A percentile compares a stretch with the other conserved stretches of the same genome.
phyloP scores from a whole-genome alignment of 495 filamentous ascomycete genomes.

The Penicillium herquei region DNA sequence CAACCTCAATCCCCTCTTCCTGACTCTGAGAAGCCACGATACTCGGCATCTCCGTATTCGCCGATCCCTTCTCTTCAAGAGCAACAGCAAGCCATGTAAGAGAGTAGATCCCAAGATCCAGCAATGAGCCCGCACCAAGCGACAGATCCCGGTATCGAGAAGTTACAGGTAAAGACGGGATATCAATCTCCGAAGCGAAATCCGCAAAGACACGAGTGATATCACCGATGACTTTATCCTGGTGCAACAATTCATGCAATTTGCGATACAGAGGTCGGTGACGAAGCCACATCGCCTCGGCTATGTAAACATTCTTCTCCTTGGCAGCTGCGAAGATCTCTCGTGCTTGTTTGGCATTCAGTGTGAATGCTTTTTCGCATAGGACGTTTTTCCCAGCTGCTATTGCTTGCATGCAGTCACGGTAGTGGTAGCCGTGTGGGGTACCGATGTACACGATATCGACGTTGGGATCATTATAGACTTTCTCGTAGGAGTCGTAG shows the following conservation, averaged over 20 bases:
- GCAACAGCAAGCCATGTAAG: slow-evolving; percentile 21
- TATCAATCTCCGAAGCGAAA: slow-evolving; percentile 10
- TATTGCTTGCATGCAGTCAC: slow-evolving; percentile 42
- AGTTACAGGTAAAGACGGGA: slow-evolving; percentile 1
- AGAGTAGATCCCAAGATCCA: slow-evolving; percentile 25
- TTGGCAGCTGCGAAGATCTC: slow-evolving; percentile 40
- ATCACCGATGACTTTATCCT: slow-evolving; percentile 14
- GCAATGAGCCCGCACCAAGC: slow-evolving; percentile 16
- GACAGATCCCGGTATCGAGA: slow-evolving; percentile 11
- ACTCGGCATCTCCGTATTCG: slow-evolving; percentile 4
- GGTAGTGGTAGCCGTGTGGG: slow-evolving; percentile 40
- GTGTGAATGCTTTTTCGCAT: slow-evolving; percentile 43
- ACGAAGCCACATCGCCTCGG: slow-evolving; percentile 33
- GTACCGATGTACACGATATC: slow-evolving; percentile 48
- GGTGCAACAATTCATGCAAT: slow-evolving; percentile 6
- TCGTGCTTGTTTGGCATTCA: slow-evolving; percentile 34
- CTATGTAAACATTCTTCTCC: slow-evolving; percentile 40
- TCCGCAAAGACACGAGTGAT: slow-evolving; percentile 9
- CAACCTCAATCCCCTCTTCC: slow-evolving; percentile 20
- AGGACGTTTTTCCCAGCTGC: slow-evolving; percentile 39
- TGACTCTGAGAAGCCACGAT: slow-evolving; percentile 19
- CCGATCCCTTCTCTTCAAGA: slow-evolving; percentile 7
- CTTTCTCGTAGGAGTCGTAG: slow-evolving; percentile 31
- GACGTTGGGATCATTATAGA: slow-evolving; percentile 34
- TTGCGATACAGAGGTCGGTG: slow-evolving; percentile 13